These are phyloP conservation scores for Boletus pseudo-olivaceus DNA, from an alignment of 768 basidiomycete genomes.

Conservation along the genomic window DNA sequence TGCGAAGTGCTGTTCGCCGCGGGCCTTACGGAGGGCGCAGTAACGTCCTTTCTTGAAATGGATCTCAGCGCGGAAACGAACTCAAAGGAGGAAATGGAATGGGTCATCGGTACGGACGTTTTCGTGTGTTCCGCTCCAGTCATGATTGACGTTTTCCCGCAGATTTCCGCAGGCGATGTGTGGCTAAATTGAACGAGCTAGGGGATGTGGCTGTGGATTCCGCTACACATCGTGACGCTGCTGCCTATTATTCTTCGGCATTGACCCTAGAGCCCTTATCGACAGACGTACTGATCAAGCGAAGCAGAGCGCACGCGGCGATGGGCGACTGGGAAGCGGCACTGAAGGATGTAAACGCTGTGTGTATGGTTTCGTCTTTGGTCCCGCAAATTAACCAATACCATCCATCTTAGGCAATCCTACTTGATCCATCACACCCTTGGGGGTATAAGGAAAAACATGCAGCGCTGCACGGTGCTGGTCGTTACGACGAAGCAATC, in stretches of 20 bases:
- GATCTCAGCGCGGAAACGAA: neutral
- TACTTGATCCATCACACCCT: conserved; percentile 8
- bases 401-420: conserved; percentile 7
- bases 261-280: conserved; percentile 4
- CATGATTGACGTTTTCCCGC: neutral
- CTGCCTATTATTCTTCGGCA: conserved; percentile 5
- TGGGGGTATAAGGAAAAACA: conserved; percentile 10
- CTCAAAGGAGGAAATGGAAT: neutral
- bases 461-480: conserved; percentile 11
- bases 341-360: conserved; percentile 8
- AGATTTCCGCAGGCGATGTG: conserved; percentile 11
- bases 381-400: neutral
- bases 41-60: conserved; percentile 3
- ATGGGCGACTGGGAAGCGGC: conserved; percentile 1
- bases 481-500: conserved; percentile 18
- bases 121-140: neutral
- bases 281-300: conserved; percentile 1
- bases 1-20: conserved; percentile 8
- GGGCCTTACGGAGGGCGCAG: neutral
- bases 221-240: conserved; percentile 7
- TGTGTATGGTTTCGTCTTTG: conserved; percentile 1
- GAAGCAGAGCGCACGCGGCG: conserved; percentile 3
- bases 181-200: conserved; percentile 7
- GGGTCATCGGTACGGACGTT: conserved; percentile 2
- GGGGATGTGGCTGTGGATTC: conserved; percentile 2